phyloP scores from a whole-genome alignment of 169 alveolate species.

The Plasmodium malariae region DNA sequence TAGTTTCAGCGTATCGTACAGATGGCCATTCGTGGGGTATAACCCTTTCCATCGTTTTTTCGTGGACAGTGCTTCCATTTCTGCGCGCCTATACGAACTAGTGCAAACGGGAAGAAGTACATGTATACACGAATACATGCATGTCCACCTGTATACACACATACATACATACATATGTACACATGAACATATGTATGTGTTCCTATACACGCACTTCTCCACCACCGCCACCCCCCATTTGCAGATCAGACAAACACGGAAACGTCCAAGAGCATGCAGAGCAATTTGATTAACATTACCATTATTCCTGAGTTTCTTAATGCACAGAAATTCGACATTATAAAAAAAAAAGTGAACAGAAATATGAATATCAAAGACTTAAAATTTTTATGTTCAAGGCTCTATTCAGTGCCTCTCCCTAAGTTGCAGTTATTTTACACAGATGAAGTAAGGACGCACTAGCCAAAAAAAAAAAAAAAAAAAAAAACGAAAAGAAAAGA shows the following conservation, averaged over 20 bases:
- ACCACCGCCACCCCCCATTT: too few species aligned
- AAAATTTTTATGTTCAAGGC: constrained; percentile 66
- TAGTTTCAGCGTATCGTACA: too few species aligned
- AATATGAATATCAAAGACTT: constrained; percentile 62
- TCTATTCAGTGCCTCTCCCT: constrained; percentile 62
- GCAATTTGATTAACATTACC: constrained; percentile 51
- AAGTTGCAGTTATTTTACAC: constrained; percentile 50
- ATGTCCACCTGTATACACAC: too few species aligned
- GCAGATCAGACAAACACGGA: constrained; percentile 18
- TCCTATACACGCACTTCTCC: too few species aligned
- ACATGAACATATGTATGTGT: too few species aligned
- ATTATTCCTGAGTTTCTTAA: constrained; percentile 74
- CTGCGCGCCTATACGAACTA: too few species aligned
- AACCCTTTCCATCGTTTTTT: too few species aligned
- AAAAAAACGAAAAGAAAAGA: neutral
- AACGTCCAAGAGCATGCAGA: constrained; percentile 33
- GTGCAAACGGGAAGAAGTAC: too few species aligned
- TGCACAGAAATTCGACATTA: constrained; percentile 44
- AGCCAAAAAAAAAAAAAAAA: neutral
- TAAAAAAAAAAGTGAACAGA: constrained; percentile 67
- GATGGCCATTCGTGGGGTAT: too few species aligned
- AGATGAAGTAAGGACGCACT: constrained; percentile 74
- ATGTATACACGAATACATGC: too few species aligned
- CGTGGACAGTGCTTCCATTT: too few species aligned
- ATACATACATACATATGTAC: too few species aligned